phyloP scores from a whole-genome alignment of 495 filamentous ascomycete genomes.

The Astrothelium macrocarpum region DNA sequence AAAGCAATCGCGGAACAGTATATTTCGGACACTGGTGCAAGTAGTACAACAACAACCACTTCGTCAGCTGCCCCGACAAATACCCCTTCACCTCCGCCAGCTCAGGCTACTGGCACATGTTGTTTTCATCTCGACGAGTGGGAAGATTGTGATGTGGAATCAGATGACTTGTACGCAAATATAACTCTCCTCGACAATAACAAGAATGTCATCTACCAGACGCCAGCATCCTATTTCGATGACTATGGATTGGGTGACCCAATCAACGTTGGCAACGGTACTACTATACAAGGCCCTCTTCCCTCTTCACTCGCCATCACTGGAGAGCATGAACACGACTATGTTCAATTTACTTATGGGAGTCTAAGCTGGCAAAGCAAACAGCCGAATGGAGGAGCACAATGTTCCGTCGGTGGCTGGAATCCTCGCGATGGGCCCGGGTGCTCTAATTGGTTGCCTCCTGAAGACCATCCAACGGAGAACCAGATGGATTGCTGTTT shows the following conservation, averaged over 20 bases:
- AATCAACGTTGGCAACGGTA: neutral
- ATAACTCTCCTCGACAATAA: neutral
- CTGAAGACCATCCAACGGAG: neutral
- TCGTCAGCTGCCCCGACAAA: neutral
- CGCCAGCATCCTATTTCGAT: neutral
- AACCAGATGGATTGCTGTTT: constrained; percentile 4
- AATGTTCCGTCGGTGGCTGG: constrained; percentile 5
- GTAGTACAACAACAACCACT: neutral
- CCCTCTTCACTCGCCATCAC: constrained; percentile 8
- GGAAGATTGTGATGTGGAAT: neutral
- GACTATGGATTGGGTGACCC: neutral
- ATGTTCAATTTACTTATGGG: constrained; percentile 19
- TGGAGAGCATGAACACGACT: constrained; percentile 19
- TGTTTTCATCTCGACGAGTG: constrained; percentile 3
- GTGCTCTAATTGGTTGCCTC: neutral
- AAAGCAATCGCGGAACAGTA: neutral
- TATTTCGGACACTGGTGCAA: neutral
- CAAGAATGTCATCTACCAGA: neutral
- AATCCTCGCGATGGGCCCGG: neutral
- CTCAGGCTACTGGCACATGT: neutral
- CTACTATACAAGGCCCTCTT: neutral
- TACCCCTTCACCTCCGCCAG: neutral
- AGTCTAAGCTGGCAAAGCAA: constrained; percentile 4
- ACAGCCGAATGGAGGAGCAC: constrained; percentile 9
- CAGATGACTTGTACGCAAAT: neutral